Conservation (phyloP, 306 rosid genomes). For the Ceratonia siliqua region DNA sequence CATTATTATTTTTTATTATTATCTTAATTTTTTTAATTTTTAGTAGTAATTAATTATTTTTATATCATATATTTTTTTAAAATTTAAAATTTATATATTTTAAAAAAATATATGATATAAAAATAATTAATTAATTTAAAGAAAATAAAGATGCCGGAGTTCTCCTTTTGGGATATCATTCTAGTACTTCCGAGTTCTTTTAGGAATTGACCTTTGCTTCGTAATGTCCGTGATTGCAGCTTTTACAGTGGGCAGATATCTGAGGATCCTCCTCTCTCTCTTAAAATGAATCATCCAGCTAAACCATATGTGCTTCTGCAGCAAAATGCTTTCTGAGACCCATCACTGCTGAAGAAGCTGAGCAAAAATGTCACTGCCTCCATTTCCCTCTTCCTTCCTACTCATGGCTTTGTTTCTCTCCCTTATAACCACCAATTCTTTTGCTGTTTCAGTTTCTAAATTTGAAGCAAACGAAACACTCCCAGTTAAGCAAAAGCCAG, state of each 20-base stretch:
- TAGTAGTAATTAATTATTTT: no score
- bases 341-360: constrained; percentile 15
- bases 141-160: no score
- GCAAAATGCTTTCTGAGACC: constrained; percentile 11
- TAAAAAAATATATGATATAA: no score
- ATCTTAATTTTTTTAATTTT: no score
- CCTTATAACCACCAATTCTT: not conserved
- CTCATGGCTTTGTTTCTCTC: constrained; percentile 29
- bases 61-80: no score
- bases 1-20: no score
- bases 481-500: not conserved
- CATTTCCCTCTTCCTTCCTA: not conserved
- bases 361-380: constrained; percentile 23
- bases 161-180: no score
- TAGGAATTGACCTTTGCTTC: not conserved
- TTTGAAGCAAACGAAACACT: not conserved
- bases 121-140: no score
- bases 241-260: not conserved
- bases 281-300: not conserved
- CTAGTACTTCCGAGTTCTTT: not conserved
- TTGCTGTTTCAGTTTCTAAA: not conserved
- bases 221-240: constrained; percentile 23
- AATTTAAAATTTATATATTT: no score
- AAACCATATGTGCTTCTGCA: not conserved
- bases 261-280: not conserved